These are phyloP conservation scores for Apiotrichum laibachii DNA, from an alignment of 1,284 basidiomycete genomes.

Conservation along the genomic window DNA sequence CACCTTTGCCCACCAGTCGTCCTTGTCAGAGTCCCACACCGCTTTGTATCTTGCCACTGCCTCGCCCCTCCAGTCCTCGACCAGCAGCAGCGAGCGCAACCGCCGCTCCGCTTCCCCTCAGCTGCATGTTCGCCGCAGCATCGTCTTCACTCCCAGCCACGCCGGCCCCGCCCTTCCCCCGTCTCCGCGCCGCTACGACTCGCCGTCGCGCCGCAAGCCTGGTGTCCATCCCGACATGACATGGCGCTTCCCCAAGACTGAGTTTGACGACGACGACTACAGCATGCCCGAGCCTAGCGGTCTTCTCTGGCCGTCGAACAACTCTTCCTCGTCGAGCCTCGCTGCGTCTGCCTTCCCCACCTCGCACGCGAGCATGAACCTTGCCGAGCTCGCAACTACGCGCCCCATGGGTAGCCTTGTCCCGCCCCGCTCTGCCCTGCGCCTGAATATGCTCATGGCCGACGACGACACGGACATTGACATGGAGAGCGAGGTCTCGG, in stretches of 20 bases:
- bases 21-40: slow-evolving; percentile 48
- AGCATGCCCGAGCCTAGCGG: slow-evolving; percentile 5
- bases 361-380: slow-evolving; percentile 8
- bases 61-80: slow-evolving; percentile 26
- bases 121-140: slow-evolving; percentile 31
- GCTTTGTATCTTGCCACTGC: slow-evolving; percentile 47
- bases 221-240: slow-evolving; percentile 40
- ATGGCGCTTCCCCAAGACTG: slow-evolving; percentile 40
- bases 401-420: slow-evolving; percentile 8
- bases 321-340: neutral
- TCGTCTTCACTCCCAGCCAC: slow-evolving; percentile 38
- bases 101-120: slow-evolving; percentile 39
- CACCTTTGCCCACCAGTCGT: slow-evolving; percentile 40
- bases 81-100: slow-evolving; percentile 10
- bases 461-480: slow-evolving; percentile 20
- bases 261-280: slow-evolving; percentile 13
- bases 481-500: slow-evolving; percentile 8
- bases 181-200: slow-evolving; percentile 22
- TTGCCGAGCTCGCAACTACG: slow-evolving; percentile 4
- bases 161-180: slow-evolving; percentile 34
- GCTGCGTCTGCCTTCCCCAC: slow-evolving; percentile 3
- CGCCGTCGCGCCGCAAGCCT: slow-evolving; percentile 26
- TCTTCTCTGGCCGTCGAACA: slow-evolving; percentile 13
- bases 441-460: slow-evolving; percentile 39
- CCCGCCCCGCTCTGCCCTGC: slow-evolving; percentile 36